A percentile compares a stretch with the other conserved stretches of the same genome.
Conservation (phyloP, 179 eudicot genomes). For the Drosera spatulata region DNA sequence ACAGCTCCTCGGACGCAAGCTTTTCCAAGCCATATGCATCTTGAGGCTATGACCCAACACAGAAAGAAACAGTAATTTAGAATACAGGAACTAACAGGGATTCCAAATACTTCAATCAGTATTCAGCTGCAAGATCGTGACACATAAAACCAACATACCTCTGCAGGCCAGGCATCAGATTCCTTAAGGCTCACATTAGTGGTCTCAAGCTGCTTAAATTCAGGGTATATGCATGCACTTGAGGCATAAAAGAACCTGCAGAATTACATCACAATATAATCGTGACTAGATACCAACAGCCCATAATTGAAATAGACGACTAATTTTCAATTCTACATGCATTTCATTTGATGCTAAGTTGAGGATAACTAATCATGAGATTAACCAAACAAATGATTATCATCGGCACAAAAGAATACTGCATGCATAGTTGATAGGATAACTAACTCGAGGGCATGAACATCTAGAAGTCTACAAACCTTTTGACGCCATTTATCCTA, state of each 20-base stretch:
- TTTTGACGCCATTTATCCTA: conserved; percentile 72
- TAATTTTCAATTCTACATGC: too few relatives aligned
- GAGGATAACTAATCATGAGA: too few relatives aligned
- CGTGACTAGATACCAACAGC: not conserved
- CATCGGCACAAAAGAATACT: too few relatives aligned
- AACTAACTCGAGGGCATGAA: too few relatives aligned
- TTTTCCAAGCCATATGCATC: conserved; percentile 99
- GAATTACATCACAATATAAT: not conserved
- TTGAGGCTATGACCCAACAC: conserved; percentile 57
- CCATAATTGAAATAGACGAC: too few relatives aligned
- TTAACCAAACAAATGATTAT: too few relatives aligned
- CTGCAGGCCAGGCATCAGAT: conserved; percentile 99
- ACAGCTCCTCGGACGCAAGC: conserved; percentile 87
- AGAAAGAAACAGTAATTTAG: not conserved
- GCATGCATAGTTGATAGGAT: too few relatives aligned
- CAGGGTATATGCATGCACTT: conserved; percentile 16
- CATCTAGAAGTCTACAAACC: conserved; percentile 23
- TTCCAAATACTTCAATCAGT: too few relatives aligned
- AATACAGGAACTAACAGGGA: too few relatives aligned
- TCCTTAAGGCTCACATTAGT: conserved; percentile 29
- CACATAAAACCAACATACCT: conserved; percentile 32
- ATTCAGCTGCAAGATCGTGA: not conserved
- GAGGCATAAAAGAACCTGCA: conserved; percentile 49
- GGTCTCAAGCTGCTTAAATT: conserved; percentile 96
- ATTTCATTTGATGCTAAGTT: too few relatives aligned